Conservation (phyloP, 148 eudicot genomes). For the Vaccinium corymbosum region DNA sequence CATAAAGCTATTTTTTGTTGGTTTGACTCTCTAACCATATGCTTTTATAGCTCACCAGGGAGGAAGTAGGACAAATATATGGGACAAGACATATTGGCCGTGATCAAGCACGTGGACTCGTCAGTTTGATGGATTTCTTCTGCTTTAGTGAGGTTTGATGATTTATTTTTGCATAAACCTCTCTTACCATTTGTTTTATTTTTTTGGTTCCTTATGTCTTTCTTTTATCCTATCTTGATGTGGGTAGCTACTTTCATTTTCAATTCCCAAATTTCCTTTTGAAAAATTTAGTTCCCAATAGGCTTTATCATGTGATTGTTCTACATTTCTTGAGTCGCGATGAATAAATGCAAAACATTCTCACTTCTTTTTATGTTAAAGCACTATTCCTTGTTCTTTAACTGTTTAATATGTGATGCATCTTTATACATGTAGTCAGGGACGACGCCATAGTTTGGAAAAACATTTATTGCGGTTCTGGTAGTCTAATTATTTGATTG, state of each 20-base stretch:
- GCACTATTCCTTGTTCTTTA: background rate
- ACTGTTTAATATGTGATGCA: background rate
- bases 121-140: slow-evolving; percentile 97
- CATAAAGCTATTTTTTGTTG: background rate
- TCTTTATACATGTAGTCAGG: background rate
- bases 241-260: background rate
- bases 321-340: background rate
- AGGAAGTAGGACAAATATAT: slow-evolving; percentile 76
- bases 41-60: slow-evolving; percentile 57
- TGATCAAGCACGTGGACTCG: slow-evolving; percentile 88
- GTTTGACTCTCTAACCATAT: background rate
- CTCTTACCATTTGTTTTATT: background rate
- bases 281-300: background rate
- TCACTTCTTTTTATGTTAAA: background rate
- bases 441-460: too few relatives aligned
- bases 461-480: too few relatives aligned
- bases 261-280: background rate
- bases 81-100: slow-evolving; percentile 97
- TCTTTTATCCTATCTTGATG: slow-evolving; percentile 6
- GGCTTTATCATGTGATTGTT: background rate
- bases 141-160: slow-evolving; percentile 92
- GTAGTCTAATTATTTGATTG: too few relatives aligned
- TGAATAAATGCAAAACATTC: background rate
- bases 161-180: background rate
- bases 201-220: background rate